Evolutionary conservation across 179 eudicot genomes (phyloP), one percentile per base, ranked within the genome.

Genomic region (Drosera spatulata): DNA sequence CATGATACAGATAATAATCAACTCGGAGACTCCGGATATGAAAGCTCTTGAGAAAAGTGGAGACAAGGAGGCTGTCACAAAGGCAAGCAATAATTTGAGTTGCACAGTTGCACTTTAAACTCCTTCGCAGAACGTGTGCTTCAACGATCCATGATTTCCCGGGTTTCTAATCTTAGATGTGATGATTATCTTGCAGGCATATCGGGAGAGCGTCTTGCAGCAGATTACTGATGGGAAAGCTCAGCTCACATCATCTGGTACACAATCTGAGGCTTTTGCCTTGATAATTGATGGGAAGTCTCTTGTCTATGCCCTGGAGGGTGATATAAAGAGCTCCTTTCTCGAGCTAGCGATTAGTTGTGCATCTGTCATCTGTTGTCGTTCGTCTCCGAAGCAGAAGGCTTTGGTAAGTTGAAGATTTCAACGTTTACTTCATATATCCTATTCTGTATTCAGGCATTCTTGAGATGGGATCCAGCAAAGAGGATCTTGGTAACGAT

Each of bases 281-380:
- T 70, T 91, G 65, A 87, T 91, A 44, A 83, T 91, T 72, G 97
- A 91, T 73, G 97, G 96, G 48, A 85, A 88, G 67, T 85, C 96
- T 46, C 88, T 91, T 55, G 77, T 76, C 33, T 91, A 85, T 64
- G 97, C 97, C 54, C 60, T 91, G 65, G 78, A 82, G 39, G 96
- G 85, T 58, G 81, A 80, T 66, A 71, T 80, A 52, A 82, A 88
- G 59, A 62, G 74, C 37, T 65, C 71, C 53, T 88, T 91, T 67
- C 76, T 91, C 57, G 86, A 83, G 62, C 87, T 91, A 58, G 90
- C 97, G 7, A 73, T 82, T 10, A 66, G 79, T 9, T 91, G 97
- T 72, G 94, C 97, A 52, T 91, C 97, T 46, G 96, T 91, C 50
- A 91, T 91, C 45, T 91, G 97, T 62, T 91, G 97, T 49, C 90